These are phyloP conservation scores for Ceratocystiopsis minuta DNA, from an alignment of 2,329 filamentous ascomycete species.

Conservation along the genomic window DNA sequence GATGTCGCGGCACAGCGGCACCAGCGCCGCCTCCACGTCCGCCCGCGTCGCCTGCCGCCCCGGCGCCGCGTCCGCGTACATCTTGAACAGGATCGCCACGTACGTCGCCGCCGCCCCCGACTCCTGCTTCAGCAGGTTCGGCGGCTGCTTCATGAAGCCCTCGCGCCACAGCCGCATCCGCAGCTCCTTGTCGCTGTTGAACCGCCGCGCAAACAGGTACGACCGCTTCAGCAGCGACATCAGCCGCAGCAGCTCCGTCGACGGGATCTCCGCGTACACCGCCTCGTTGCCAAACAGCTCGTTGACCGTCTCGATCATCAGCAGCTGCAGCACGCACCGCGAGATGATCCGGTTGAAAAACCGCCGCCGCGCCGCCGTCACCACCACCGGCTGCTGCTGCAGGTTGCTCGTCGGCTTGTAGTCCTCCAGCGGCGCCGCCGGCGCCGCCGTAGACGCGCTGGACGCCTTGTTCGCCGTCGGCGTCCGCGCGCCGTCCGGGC, in stretches of 20 bases:
- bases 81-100: conserved; percentile 84
- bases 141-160: conserved; percentile 98
- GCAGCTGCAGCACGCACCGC: conserved; percentile 85
- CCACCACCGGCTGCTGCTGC: conserved; percentile 77
- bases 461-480: too few species aligned
- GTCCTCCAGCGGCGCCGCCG: conserved; percentile 49
- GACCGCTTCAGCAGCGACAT: conserved; percentile 93
- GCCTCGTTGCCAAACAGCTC: conserved; percentile 96
- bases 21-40: conserved; percentile 78
- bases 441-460: conserved; percentile 13
- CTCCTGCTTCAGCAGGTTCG: conserved; percentile 94
- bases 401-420: conserved; percentile 61
- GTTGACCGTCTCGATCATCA: conserved; percentile 99
- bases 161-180: conserved; percentile 89
- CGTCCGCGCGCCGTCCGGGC: not conserved
- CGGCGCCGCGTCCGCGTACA: conserved; percentile 81
- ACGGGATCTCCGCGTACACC: conserved; percentile 87
- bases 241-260: conserved; percentile 67
- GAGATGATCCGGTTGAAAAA: conserved; percentile 99
- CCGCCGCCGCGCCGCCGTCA: conserved; percentile 77
- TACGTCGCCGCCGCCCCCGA: conserved; percentile 85
- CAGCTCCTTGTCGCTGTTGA: conserved; percentile 94
- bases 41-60: conserved; percentile 63
- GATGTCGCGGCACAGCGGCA: conserved; percentile 91
- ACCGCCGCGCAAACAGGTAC: conserved; percentile 89